Percentiles rank a stretch among this genome's conserved stretches.
Evolutionary conservation across 2,329 filamentous ascomycete species (phyloP).

Genomic region (Hymenoscyphus salicellus): DNA sequence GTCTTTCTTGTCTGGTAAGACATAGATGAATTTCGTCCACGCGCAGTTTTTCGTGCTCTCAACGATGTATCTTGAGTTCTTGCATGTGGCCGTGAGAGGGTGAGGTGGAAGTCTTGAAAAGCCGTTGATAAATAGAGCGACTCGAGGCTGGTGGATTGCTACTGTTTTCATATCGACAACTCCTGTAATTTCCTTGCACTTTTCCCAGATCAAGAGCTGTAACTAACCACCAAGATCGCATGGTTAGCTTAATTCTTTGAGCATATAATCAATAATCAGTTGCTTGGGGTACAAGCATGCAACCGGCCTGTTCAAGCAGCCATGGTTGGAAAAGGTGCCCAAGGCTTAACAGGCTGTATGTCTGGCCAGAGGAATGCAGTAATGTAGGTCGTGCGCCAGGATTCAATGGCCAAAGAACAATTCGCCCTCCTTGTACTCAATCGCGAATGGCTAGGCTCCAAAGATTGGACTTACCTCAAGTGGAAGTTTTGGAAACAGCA

Average conservation of each 20-base stretch:
- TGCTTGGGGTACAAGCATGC: not conserved
- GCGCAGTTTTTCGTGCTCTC: not conserved
- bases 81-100: not conserved
- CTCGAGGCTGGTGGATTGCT: not conserved
- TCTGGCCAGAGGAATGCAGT: too few species aligned
- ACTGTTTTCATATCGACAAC: not conserved
- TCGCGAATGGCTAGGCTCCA: too few species aligned
- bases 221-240: not conserved
- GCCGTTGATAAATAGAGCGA: too few species aligned
- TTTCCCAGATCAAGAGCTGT: not conserved
- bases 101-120: not conserved
- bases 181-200: not conserved
- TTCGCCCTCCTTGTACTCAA: too few species aligned
- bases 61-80: not conserved
- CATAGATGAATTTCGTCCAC: not conserved
- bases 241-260: not conserved
- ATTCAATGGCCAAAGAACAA: too few species aligned
- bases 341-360: too few species aligned
- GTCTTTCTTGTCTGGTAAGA: not conserved
- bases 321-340: too few species aligned
- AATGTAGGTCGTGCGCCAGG: too few species aligned
- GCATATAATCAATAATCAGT: too few species aligned
- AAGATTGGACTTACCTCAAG: too few species aligned
- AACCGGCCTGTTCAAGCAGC: too few species aligned
- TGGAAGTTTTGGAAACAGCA: too few species aligned